Evolutionary conservation across 2,329 filamentous ascomycete species (phyloP), one percentile per base, ranked within the genome.

Genomic region (Arthrobotrys entomopaga): DNA sequence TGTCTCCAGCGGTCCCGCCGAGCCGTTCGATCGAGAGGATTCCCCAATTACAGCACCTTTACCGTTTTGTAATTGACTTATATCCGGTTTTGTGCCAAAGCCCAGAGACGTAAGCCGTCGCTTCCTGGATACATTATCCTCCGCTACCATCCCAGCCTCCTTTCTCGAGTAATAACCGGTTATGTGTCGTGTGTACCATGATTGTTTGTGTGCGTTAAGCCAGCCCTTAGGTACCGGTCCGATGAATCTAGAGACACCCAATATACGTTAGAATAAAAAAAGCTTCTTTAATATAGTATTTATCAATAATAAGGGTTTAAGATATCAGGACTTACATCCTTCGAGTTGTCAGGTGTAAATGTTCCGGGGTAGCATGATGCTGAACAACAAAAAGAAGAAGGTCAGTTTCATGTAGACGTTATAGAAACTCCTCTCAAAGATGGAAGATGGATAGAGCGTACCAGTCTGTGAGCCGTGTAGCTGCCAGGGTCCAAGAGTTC

Each of bases 381-480:
- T 79, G 22, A 38, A 38, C 22, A 20, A n/a, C 15, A n/a, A 43
- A 43, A 34, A 22, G 10, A 11, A 48, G 49, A 29, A 22, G 42
- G 48, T 71, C 22, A 59, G 57, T 43, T n/a, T 43, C 49, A 49
- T 60, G 20, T 52, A 40, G 43, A 53, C 26, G 20, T 20, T n/a
- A 8, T 11, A 40, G 29, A 38, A 43, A 49, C 42, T 34, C 6
- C 29, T 10, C 6, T 34, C 10, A 34, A 34, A 34, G 29, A 3
- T 34, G 29, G 29, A 34, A 34, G 29, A 34, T 34, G 29, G n/a
- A n/a, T n/a, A n/a, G n/a, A 40, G 2, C 69, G 24, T 76, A 74
- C 78, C 65, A 79, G 74, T n/a, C 78, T 73, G 42, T 79, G 78
- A 10, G 77, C 76, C 13, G 78, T 79, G 53, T 79, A 79, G 11